Percentiles rank a stretch among this genome's conserved stretches.
phyloP scores from a whole-genome alignment of 768 basidiomycete species.

The Boletus reticulatus region DNA sequence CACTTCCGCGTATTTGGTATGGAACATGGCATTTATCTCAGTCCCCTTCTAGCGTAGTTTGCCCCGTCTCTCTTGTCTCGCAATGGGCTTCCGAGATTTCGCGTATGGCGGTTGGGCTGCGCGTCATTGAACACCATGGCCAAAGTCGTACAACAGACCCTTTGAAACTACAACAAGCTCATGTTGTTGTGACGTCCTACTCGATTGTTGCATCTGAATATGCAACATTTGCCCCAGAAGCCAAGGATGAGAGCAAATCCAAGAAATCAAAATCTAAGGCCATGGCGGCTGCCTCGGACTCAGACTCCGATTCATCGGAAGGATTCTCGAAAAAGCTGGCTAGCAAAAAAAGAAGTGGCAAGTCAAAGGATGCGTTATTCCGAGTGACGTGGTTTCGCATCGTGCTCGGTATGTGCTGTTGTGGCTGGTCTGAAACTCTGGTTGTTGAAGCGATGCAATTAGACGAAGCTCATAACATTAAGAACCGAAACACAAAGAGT shows the following conservation, averaged over 20 bases:
- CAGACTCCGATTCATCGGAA: constrained; percentile 37
- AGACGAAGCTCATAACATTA: constrained; percentile 97
- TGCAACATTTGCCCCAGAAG: constrained; percentile 44
- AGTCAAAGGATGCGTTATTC: constrained; percentile 66
- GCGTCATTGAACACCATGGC: constrained; percentile 85
- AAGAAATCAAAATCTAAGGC: constrained; percentile 40
- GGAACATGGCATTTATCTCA: not conserved
- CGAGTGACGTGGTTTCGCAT: constrained; percentile 80
- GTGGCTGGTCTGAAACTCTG: not conserved
- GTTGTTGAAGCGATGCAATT: not conserved
- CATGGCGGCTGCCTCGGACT: constrained; percentile 25
- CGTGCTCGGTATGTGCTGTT: constrained; percentile 62
- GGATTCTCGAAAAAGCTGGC: constrained; percentile 40
- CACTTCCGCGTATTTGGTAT: not conserved
- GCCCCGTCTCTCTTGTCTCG: constrained; percentile 80
- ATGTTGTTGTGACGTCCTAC: constrained; percentile 88
- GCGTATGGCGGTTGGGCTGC: constrained; percentile 64
- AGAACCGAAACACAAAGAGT: constrained; percentile 77
- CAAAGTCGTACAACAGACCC: constrained; percentile 67
- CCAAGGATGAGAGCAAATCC: constrained; percentile 54
- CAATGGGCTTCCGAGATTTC: constrained; percentile 91
- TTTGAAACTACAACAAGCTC: constrained; percentile 45
- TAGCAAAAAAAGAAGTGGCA: constrained; percentile 42
- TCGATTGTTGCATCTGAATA: constrained; percentile 81
- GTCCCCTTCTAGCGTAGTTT: constrained; percentile 61